phyloP scores from a whole-genome alignment of 78 protist genomes.

The Speleostelium caveatum region DNA sequence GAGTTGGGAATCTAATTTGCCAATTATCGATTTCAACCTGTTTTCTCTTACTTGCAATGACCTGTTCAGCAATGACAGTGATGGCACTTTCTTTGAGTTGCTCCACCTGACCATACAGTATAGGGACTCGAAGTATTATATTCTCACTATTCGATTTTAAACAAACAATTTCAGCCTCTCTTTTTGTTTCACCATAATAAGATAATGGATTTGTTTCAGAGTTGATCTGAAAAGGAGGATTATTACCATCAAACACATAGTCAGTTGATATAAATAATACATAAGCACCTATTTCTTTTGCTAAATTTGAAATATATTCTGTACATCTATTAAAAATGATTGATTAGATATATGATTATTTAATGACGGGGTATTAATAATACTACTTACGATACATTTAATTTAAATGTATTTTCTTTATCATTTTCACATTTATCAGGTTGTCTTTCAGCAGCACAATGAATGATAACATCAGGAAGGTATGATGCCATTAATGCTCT shows the following conservation, averaged over 20 bases:
- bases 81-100: conserved; percentile 37
- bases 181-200: conserved; percentile 65
- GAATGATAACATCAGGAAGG: conserved; percentile 43
- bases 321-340: conserved; percentile 3
- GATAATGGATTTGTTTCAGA: conserved; percentile 36
- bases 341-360: background rate
- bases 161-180: conserved; percentile 18
- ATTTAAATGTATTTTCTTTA: conserved; percentile 22
- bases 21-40: conserved; percentile 59
- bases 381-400: conserved; percentile 48
- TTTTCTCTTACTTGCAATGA: background rate
- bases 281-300: background rate
- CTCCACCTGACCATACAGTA: conserved; percentile 62
- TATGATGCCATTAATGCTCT: background rate
- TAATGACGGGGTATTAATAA: background rate
- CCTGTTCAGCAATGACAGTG: conserved; percentile 38
- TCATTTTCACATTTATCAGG: conserved; percentile 66
- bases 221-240: conserved; percentile 35
- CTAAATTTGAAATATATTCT: conserved; percentile 10
- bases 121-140: conserved; percentile 55
- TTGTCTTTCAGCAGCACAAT: conserved; percentile 61
- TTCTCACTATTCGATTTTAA: conserved; percentile 4
- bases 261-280: conserved; percentile 28
- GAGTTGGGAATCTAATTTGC: conserved; percentile 58
- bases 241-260: conserved; percentile 64